Percentiles rank a stretch among this genome's conserved stretches.
Evolutionary conservation across 257 asterid genomes (phyloP).

Genomic region (Eustoma russellianum): DNA sequence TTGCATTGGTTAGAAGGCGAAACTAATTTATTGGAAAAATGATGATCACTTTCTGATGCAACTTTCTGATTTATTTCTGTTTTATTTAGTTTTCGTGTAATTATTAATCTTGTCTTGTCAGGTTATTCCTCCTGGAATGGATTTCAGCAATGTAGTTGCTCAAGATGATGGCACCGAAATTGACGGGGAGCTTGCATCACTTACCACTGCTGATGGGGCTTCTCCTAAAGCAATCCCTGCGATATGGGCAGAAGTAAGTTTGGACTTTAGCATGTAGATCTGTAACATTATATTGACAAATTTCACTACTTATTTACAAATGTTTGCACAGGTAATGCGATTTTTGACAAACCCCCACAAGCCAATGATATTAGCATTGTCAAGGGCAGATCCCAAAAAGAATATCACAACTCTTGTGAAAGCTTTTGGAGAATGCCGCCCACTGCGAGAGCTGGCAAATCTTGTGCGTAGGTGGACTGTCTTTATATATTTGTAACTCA

Average conservation of each 20-base stretch:
- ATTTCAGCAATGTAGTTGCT: slow-evolving; percentile 59
- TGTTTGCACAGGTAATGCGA: slow-evolving; percentile 53
- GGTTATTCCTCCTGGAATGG: slow-evolving; percentile 95
- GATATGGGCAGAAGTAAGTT: slow-evolving; percentile 71
- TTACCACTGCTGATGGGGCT: slow-evolving; percentile 41
- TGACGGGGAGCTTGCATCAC: slow-evolving; percentile 49
- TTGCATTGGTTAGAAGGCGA: too few species aligned
- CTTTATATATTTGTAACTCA: neutral
- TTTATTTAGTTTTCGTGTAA: too few species aligned
- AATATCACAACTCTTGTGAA: slow-evolving; percentile 64
- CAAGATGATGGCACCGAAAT: slow-evolving; percentile 55
- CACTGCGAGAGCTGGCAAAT: slow-evolving; percentile 72
- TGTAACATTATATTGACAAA: neutral
- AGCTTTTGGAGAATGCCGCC: slow-evolving; percentile 85
- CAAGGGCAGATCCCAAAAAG: slow-evolving; percentile 86
- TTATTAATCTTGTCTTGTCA: slow-evolving; percentile 7
- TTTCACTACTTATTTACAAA: neutral
- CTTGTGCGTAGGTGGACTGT: slow-evolving; percentile 37
- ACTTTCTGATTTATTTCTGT: too few species aligned
- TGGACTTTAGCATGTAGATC: neutral
- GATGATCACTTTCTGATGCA: too few species aligned
- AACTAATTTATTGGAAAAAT: too few species aligned
- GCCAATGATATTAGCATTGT: slow-evolving; percentile 79
- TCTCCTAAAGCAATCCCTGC: slow-evolving; percentile 68
- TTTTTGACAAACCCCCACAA: slow-evolving; percentile 80